Base-by-base conservation (phyloP, 225 moss, liverwort and hornwort genomes). In the Straminergon stramineum region DNA sequence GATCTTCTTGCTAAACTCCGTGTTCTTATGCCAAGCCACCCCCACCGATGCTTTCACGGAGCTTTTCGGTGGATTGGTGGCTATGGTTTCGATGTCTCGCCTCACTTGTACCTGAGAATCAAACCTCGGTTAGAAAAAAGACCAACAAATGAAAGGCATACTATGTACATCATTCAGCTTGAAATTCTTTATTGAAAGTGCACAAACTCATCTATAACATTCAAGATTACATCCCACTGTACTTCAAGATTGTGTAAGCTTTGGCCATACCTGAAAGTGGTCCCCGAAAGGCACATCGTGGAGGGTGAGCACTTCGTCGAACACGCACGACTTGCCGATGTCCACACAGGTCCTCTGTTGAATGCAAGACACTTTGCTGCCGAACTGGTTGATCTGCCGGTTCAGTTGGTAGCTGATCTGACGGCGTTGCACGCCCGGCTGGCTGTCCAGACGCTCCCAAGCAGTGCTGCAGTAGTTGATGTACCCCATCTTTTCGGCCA, bases 281-380 rank as follows among this genome's bases (percentile, higher is more conserved):
- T 97, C 96, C 80, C 96, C 98, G 86, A 97, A 99, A 15, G 96
- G 96, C n/a, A 99, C 96, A 24, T 97, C 96, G 67, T 96, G 96
- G 28, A 99, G 96, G 37, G 96, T 98, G 17, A 96, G 70, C 52
- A 97, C 88, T 92, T 98, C 95, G 87, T 97, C 96, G 75, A 95
- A 79, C 3, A 92, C 81, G 62, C 88, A 92, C 48, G 77, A 43
- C 89, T 92, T 95, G 71, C 81, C 32, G 27, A 94, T 90, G 65
- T 92, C 94, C 23, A 91, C 86, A 61, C 92, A 39, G 15, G 95
- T 94, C 88, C 63, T 96, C 58, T 98, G 97, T 81, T 98, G 98
- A 76, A 95, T 94, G 90, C 92, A 88, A 8, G 97, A 91, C 48
- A 98, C 96, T 89, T 94, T 89, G 89, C 97, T 98, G 39, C 97